Percentiles rank a stretch among this genome's conserved stretches.
Evolutionary conservation across 78 protist species (phyloP).

Genomic region (Planoprotostelium fungivorum): DNA sequence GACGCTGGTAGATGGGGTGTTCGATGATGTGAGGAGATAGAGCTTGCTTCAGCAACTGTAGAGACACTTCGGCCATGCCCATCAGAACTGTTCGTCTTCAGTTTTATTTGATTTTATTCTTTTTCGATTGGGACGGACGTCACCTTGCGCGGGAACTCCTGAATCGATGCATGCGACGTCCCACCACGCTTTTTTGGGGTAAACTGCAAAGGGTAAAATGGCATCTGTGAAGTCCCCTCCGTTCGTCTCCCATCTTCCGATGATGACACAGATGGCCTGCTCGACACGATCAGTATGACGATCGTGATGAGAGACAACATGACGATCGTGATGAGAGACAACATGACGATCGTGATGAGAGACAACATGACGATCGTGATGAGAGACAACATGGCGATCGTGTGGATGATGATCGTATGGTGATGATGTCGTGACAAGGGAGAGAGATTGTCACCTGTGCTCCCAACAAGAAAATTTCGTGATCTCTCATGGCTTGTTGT

Average conservation of each 20-base stretch:
- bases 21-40: not conserved
- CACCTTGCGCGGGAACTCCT: not conserved
- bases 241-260: not conserved
- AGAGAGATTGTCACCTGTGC: constrained; percentile 21
- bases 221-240: not conserved
- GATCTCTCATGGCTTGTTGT: constrained; percentile 36
- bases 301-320: no score
- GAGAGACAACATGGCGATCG: no score
- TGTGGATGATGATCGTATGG: no score
- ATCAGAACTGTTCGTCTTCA: not conserved
- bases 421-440: no score
- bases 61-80: not conserved
- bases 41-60: not conserved
- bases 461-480: constrained; percentile 46
- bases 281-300: no score
- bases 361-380: no score
- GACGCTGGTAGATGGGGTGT: not conserved
- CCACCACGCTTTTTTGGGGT: not conserved
- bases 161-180: not conserved
- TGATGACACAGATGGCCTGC: not conserved
- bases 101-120: not conserved
- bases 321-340: no score
- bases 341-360: no score
- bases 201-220: not conserved
- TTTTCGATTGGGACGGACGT: no score